phyloP scores from a whole-genome alignment of 345 rosid genomes.

The Camelina sativa region DNA sequence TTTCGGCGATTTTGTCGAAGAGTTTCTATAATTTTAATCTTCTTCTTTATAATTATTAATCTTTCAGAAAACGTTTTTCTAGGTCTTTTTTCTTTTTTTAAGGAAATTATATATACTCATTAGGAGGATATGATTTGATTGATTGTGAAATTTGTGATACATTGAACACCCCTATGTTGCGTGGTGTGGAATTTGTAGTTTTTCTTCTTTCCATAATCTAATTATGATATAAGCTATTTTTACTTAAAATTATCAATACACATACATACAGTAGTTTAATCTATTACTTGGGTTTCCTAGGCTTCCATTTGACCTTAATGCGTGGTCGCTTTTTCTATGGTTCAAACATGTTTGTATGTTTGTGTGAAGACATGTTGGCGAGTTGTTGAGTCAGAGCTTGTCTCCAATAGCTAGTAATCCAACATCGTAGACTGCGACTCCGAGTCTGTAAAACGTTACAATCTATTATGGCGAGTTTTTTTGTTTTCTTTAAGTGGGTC shows the following conservation, averaged over 20 bases:
- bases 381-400: background rate
- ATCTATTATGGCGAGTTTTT: too few species aligned
- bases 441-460: background rate
- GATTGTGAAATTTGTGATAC: slow-evolving; percentile 33
- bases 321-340: slow-evolving; percentile 8
- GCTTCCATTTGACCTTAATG: background rate
- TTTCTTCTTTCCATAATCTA: background rate
- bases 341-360: slow-evolving; percentile 18
- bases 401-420: background rate
- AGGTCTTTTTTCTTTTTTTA: background rate
- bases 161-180: slow-evolving; percentile 44
- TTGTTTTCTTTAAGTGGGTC: background rate
- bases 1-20: slow-evolving; percentile 71
- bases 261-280: background rate
- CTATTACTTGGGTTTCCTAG: background rate
- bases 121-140: slow-evolving; percentile 29
- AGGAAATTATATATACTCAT: background rate
- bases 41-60: background rate
- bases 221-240: background rate
- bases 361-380: slow-evolving; percentile 22
- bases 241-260: background rate
- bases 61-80: background rate
- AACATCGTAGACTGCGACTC: slow-evolving; percentile 4
- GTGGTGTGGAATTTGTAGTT: slow-evolving; percentile 41
- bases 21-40: slow-evolving; percentile 51